Percentiles rank a stretch among this genome's conserved stretches.
Evolutionary conservation across 495 filamentous ascomycete genomes (phyloP).

Genomic region (Hypoxylon intermedium): DNA sequence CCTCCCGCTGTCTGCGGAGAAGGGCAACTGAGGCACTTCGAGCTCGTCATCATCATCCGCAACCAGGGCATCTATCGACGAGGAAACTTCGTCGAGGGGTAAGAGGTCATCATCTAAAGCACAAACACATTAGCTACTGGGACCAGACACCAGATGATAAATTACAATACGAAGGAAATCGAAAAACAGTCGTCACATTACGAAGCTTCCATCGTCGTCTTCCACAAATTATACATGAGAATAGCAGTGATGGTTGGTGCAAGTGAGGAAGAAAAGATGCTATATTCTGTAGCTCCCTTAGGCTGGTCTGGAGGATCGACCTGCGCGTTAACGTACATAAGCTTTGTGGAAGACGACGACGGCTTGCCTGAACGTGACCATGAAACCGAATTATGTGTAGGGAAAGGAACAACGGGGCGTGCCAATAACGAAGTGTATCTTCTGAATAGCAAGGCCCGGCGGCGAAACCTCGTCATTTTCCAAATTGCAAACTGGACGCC

Average conservation of each 20-base stretch:
- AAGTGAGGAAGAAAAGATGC: conserved; percentile 55
- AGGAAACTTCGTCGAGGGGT: conserved; percentile 59
- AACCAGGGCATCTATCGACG: conserved; percentile 64
- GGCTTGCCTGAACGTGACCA: conserved; percentile 63
- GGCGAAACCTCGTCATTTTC: conserved; percentile 52
- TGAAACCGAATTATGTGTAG: conserved; percentile 47
- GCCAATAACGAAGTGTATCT: conserved; percentile 45
- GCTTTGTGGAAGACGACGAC: conserved; percentile 72
- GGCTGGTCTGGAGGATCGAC: conserved; percentile 53
- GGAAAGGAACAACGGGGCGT: conserved; percentile 38
- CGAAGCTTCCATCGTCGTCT: conserved; percentile 62
- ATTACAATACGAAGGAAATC: conserved; percentile 38
- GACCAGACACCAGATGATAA: conserved; percentile 36
- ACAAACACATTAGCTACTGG: conserved; percentile 47
- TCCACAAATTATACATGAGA: conserved; percentile 52
- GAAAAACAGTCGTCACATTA: conserved; percentile 53
- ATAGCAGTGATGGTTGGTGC: conserved; percentile 49
- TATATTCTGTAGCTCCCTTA: conserved; percentile 61
- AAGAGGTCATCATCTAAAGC: conserved; percentile 57
- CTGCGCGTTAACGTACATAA: conserved; percentile 79
- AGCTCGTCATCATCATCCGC: conserved; percentile 55
- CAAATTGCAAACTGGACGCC: conserved; percentile 45
- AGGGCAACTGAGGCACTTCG: conserved; percentile 45
- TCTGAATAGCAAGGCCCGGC: conserved; percentile 44
- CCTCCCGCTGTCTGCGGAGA: conserved; percentile 51